Base-by-base conservation (phyloP, 1,284 basidiomycete genomes). In the Tylopilus sp. region DNA sequence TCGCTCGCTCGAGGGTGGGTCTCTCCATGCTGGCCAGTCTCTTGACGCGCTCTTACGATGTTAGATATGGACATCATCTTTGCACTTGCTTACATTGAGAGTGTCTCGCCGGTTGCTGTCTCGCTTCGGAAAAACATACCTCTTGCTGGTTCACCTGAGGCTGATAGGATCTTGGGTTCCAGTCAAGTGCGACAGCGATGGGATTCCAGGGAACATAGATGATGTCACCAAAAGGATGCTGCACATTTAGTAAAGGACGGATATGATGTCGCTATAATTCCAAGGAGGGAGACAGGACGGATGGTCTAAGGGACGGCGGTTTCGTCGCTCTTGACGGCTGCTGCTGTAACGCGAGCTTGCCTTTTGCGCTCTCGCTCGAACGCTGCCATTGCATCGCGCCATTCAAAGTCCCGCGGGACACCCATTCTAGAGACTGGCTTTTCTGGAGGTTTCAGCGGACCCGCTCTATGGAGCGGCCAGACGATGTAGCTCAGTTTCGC, bases 1-100 rank as follows among this genome's bases (percentile, higher is more conserved):
- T 17, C 75, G 80, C 30, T 81, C 80, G 0, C 64, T 83, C 15
- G 81, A 83, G 70, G 80, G 78, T 77, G 54, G 6, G 61, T 48
- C 38, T 15, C 2, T 48, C 20, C 34, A 41, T 4, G 4, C 3
- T 10, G 4, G 31, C 21, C 10, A 7, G 14, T 33, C 18, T 28
- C 30, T 31, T 59, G 11, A 61, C 11, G 1, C 10, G 7, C 24
- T 29, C 41, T n/a, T 39, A 14, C 4, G 18, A 30, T 57, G 49
- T n/a, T 42, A 80, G 80, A 82, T 53, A 81, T 81, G 79, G 80
- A 83, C 57, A 75, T 81, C 41, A 65, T 82, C n/a, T 82, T 82
- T 61, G 80, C 78, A 1, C 63, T 81, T 20, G 80, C 79, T 5
- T 73, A 81, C 59, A 74, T 74, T 47, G 78, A 82, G 55, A 74